These are phyloP conservation scores for Ceratocystis huliohia DNA, from an alignment of 2,329 filamentous ascomycete genomes.

Conservation along the genomic window DNA sequence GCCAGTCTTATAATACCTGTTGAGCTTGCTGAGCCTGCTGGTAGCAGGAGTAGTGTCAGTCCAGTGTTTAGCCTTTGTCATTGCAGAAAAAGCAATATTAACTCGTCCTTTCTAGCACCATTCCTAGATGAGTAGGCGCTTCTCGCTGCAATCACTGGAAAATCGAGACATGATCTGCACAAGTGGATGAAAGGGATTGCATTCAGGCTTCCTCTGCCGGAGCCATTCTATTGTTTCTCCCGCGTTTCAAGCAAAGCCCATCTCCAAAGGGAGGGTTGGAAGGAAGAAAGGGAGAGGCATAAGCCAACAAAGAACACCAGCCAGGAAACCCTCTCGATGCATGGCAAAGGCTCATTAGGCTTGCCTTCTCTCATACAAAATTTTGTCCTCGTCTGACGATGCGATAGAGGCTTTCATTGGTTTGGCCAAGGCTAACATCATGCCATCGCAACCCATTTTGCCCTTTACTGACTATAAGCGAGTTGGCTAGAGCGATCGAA, in stretches of 20 bases:
- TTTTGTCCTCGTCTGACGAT: neutral
- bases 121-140: neutral
- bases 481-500: slow-evolving; percentile 1
- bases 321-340: neutral
- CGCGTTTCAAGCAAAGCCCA: slow-evolving; percentile 7
- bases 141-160: neutral
- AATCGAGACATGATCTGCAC: neutral
- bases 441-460: neutral
- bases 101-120: neutral
- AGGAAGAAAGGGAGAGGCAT: neutral
- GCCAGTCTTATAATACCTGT: neutral
- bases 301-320: neutral
- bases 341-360: too few relatives aligned
- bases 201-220: slow-evolving; percentile 6
- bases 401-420: neutral
- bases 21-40: neutral
- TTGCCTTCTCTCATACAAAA: too few relatives aligned
- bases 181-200: neutral
- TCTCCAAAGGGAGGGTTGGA: neutral
- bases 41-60: neutral
- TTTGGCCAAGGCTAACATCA: neutral
- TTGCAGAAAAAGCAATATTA: neutral
- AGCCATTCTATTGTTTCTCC: neutral
- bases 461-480: neutral
- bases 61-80: neutral